Evolutionary conservation across 2,329 filamentous ascomycete genomes (phyloP).

Genomic region (Thermothelomyces thermophilus): DNA sequence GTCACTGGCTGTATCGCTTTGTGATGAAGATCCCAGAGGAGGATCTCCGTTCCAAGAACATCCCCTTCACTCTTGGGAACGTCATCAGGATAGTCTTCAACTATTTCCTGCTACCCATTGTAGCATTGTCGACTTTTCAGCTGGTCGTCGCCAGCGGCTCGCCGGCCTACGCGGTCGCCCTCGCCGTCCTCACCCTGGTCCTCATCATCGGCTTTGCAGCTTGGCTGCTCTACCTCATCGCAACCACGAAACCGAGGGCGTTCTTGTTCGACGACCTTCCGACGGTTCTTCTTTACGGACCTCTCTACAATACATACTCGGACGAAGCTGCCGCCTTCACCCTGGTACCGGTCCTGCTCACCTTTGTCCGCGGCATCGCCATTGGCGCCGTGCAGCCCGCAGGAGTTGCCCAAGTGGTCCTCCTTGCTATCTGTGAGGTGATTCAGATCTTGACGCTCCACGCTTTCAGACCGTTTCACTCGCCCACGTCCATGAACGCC

Average conservation of each 20-base stretch:
- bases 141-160: conserved; percentile 68
- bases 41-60: conserved; percentile 83
- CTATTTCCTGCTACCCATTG: conserved; percentile 82
- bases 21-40: conserved; percentile 70
- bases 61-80: conserved; percentile 77
- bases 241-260: conserved; percentile 71
- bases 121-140: conserved; percentile 85
- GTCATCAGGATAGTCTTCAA: conserved; percentile 83
- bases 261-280: conserved; percentile 90
- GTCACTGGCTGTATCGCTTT: conserved; percentile 68
- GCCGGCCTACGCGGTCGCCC: conserved; percentile 61
- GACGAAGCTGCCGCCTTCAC: conserved; percentile 90
- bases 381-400: conserved; percentile 90
- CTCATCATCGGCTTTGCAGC: conserved; percentile 64
- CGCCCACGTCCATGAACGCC: conserved; percentile 92
- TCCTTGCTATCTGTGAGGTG: conserved; percentile 91
- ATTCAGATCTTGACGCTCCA: conserved; percentile 80
- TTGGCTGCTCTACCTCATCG: conserved; percentile 78
- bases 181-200: conserved; percentile 69
- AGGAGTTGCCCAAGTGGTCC: conserved; percentile 85
- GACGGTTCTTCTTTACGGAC: conserved; percentile 82
- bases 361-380: conserved; percentile 77
- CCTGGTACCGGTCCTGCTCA: conserved; percentile 77
- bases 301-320: conserved; percentile 94
- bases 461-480: conserved; percentile 84